Evolutionary conservation across 2,329 filamentous ascomycete genomes (phyloP).

Genomic region (Aspergillus quadrilineatus): DNA sequence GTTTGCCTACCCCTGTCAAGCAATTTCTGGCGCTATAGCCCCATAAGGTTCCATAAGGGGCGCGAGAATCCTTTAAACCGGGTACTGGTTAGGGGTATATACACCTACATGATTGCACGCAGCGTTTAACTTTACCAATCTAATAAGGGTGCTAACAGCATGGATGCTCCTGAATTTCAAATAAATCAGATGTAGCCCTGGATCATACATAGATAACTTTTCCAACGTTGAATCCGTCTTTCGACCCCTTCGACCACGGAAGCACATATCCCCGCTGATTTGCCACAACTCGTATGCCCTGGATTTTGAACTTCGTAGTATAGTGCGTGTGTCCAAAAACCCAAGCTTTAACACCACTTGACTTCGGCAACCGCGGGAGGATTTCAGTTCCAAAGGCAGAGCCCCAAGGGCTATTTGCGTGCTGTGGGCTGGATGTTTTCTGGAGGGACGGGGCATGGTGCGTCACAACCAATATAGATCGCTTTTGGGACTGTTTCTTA

Average conservation of each 20-base stretch:
- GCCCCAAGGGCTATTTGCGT: conserved; percentile 49
- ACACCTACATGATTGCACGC: too few species aligned
- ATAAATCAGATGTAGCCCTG: too few species aligned
- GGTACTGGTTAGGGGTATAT: too few species aligned
- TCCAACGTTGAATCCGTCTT: conserved; percentile 18
- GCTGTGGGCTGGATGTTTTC: conserved; percentile 51
- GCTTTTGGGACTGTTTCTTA: not conserved
- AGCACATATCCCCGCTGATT: conserved; percentile 48
- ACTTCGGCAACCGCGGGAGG: conserved; percentile 22
- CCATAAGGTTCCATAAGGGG: too few species aligned
- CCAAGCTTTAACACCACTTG: conserved; percentile 39
- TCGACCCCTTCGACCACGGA: conserved; percentile 20
- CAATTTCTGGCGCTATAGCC: too few species aligned
- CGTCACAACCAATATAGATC: conserved; percentile 52
- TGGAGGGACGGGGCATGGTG: conserved; percentile 58
- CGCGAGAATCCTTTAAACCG: too few species aligned
- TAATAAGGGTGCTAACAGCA: too few species aligned
- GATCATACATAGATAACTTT: conserved; percentile 17
- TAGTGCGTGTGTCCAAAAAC: conserved; percentile 50
- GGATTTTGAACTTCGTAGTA: conserved; percentile 41
- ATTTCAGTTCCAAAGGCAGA: conserved; percentile 57
- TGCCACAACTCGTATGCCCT: conserved; percentile 38
- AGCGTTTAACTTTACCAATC: too few species aligned
- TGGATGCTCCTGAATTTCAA: too few species aligned
- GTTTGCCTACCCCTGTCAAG: too few species aligned